phyloP scores from a whole-genome alignment of 352 stramenopile genomes.

The Blastocystis hominis region DNA sequence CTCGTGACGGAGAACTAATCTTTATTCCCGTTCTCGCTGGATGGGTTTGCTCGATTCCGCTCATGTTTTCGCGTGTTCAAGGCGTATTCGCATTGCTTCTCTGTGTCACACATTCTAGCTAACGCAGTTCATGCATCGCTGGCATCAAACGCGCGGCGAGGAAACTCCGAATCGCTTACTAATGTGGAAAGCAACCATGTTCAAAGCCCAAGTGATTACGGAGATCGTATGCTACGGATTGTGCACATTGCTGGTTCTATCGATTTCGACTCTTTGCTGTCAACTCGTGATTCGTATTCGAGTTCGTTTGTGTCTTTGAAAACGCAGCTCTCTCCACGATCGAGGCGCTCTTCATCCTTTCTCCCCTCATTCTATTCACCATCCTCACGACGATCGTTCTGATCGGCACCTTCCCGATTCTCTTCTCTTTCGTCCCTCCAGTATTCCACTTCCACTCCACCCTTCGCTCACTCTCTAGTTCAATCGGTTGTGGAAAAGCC shows the following conservation, averaged over 20 bases:
- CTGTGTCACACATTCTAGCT: neutral
- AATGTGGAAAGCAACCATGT: constrained; percentile 41
- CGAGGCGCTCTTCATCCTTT: neutral
- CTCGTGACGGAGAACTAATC: neutral
- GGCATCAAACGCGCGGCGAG: neutral
- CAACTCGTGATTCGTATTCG: neutral
- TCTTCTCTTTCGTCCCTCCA: constrained; percentile 20
- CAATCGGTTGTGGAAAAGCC: neutral
- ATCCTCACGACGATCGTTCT: neutral
- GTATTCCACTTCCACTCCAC: neutral
- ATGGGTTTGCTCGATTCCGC: neutral
- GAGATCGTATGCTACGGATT: neutral
- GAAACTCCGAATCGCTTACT: constrained; percentile 11
- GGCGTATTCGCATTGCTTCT: neutral
- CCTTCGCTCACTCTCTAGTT: neutral
- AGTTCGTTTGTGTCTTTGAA: neutral
- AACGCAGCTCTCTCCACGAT: neutral
- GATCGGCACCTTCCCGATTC: neutral
- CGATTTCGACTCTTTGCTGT: neutral
- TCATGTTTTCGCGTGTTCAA: neutral
- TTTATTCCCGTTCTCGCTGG: neutral
- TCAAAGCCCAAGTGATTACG: constrained; percentile 12
- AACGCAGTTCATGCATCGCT: neutral
- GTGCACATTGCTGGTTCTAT: neutral
- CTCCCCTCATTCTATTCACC: constrained; percentile 11